Evolutionary conservation across 768 basidiomycete species (phyloP), one percentile per base, ranked within the genome.

Genomic region (Lactarius quietus): DNA sequence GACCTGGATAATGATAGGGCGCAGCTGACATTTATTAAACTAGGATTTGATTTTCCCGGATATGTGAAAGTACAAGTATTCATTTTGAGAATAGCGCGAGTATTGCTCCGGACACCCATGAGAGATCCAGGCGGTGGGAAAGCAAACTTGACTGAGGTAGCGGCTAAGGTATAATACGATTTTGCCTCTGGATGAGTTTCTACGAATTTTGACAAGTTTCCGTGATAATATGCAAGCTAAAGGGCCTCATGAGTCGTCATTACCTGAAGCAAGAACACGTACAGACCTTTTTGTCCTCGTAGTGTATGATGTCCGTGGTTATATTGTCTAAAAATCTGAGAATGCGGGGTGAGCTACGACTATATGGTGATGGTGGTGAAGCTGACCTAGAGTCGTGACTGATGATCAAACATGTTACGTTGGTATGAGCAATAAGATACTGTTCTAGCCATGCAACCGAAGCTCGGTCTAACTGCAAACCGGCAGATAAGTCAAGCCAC

Each of bases 241-340:
- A 64, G 54, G 12, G 28, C 36, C 35, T 6, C n/a, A 23, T 59
- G 23, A 60, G 62, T 58, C 61, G 20, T 41, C 61, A 57, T 35
- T 62, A 48, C 31, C 70, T 63, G 33, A 71, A 59, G 63, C 43
- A 59, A 70, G 62, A 54, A 59, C 38, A 48, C 3, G 66, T 68
- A 64, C 67, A 70, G 68, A 85, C 90, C 83, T 95, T 96, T 81
- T 98, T 98, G 62, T 79, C 78, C 79, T 97, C 95, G 78, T 97
- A 98, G 80, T 97, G 95, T 68, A 98, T 94, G 72, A 98, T 93
- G 77, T 98, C 95, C 69, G 95, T 93, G 64, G 95, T 95, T 61
- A 97, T 87, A 77, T 90, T 88, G 79, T 98, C 95, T 72, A 98
- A 81, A 81, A 98, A 98, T 64, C 90, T 92, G 41, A 61, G 23